These are phyloP conservation scores for Diplodia mutila DNA, from an alignment of 2,329 filamentous ascomycete genomes.

Conservation along the genomic window DNA sequence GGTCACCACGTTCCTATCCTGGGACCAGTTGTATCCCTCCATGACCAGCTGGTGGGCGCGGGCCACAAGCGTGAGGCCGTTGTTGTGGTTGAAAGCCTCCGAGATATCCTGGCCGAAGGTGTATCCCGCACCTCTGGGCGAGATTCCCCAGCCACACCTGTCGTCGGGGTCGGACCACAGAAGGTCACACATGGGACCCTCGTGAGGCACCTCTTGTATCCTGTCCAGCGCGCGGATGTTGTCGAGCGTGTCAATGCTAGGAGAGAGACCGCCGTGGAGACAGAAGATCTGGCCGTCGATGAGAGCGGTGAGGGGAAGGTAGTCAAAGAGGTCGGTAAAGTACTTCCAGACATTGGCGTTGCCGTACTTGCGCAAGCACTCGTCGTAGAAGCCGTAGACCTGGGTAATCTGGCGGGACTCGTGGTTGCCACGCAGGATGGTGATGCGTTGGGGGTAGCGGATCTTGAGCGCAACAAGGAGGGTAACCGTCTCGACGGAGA, in stretches of 20 bases:
- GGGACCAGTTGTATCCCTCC: conserved; percentile 99
- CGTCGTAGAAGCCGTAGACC: conserved; percentile 79
- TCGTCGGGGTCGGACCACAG: conserved; percentile 93
- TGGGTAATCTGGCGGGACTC: conserved; percentile 78
- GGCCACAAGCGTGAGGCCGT: conserved; percentile 92
- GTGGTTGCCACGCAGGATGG: conserved; percentile 92
- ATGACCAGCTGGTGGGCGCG: conserved; percentile 98
- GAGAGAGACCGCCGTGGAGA: conserved; percentile 72
- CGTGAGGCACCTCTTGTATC: conserved; percentile 73
- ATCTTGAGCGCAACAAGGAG: conserved; percentile 97
- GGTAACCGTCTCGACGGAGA: conserved; percentile 97
- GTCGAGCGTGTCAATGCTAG: conserved; percentile 74
- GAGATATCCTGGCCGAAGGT: conserved; percentile 97
- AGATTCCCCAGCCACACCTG: conserved; percentile 94
- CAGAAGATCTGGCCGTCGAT: conserved; percentile 76
- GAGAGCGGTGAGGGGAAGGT: conserved; percentile 72
- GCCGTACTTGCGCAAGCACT: conserved; percentile 76
- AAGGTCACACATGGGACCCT: conserved; percentile 76
- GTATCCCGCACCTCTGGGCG: conserved; percentile 90
- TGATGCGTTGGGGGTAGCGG: conserved; percentile 96
- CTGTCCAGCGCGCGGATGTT: conserved; percentile 61
- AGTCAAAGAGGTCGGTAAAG: conserved; percentile 78
- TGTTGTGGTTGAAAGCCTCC: conserved; percentile 99
- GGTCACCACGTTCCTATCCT: conserved; percentile 96
- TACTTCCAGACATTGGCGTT: conserved; percentile 80